Evolutionary conservation across 2,329 filamentous ascomycete genomes (phyloP).

Genomic region (Colletotrichum sp.): DNA sequence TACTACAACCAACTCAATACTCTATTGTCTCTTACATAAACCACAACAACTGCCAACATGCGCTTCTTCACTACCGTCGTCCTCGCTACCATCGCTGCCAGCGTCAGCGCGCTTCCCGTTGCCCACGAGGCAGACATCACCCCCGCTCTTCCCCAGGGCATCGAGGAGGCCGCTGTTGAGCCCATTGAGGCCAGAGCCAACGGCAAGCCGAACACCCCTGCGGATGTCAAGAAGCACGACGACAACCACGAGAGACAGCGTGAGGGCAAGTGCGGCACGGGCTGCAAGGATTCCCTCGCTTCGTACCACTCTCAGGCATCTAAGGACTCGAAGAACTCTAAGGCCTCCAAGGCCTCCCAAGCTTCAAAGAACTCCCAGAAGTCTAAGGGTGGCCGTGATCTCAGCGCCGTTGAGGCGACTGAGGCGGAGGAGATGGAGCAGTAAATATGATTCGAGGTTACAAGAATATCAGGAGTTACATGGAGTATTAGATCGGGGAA

Average conservation of each 20-base stretch:
- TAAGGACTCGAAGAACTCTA: not conserved
- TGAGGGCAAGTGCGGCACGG: not conserved
- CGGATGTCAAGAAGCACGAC: not conserved
- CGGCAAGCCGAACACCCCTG: not conserved
- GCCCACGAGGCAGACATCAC: not conserved
- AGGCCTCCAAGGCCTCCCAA: not conserved
- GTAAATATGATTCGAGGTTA: not conserved
- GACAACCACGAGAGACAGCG: not conserved
- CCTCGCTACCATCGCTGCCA: not conserved
- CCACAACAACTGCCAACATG: not conserved
- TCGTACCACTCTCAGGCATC: slow-evolving; percentile 2
- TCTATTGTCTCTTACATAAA: not conserved
- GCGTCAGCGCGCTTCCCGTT: not conserved
- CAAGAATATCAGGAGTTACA: not conserved
- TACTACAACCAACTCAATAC: not conserved
- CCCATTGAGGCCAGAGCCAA: not conserved
- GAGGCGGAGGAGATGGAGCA: not conserved
- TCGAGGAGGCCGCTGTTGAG: not conserved
- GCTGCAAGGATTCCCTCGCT: not conserved
- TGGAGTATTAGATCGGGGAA: not conserved
- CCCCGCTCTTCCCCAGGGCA: not conserved
- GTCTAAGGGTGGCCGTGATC: not conserved
- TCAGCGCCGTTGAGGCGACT: not conserved
- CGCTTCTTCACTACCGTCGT: not conserved
- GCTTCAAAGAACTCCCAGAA: not conserved